Evolutionary conservation across 768 basidiomycete genomes (phyloP), one percentile per base, ranked within the genome.

Genomic region (Boletellus emodensis): DNA sequence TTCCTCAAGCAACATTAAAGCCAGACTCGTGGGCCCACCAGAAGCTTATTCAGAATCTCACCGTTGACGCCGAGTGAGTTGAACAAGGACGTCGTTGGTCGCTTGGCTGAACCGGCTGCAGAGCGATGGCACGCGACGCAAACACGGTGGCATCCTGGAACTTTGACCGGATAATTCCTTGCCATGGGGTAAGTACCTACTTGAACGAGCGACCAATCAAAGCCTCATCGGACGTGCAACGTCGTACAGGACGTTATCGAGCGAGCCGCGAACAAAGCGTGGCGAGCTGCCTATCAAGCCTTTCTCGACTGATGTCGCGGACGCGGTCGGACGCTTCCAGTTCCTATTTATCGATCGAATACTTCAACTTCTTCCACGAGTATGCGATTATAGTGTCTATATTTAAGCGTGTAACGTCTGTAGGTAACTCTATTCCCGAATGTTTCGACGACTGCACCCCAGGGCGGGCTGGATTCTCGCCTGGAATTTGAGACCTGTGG

Each of bases 151-250:
- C 79, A 1, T 73, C 66, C 0, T 92, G 90, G 90, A 81, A 84
- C 56, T 87, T 88, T 60, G 75, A 83, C 6, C 71, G 82, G 39
- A 83, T 88, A 55, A 87, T 88, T 39, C 84, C 85, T 50, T 89
- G 87, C 55, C 86, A 89, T 64, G 79, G 77, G 24, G 78, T 77
- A 47, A 52, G 74, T 57, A 22, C 11, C 9, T 30, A 7, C 7
- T 11, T 30, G 9, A 30, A 11, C 30, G 30, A 30, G 30, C 11
- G 30, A 7, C 30, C 11, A 11, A 9, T 30, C 30, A 8, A 11
- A 30, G 11, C 11, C 9, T 30, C 30, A 30, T 14, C 40, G 9
- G 22, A 32, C 40, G 32, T 41, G 30, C 30, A 30, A 57, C 33
- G 22, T 34, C 24, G 9, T 14, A 10, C 40, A 76, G 72, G 83